Conservation (phyloP, 2,329 filamentous ascomycete genomes). For the Cladophialophora yegresii region DNA sequence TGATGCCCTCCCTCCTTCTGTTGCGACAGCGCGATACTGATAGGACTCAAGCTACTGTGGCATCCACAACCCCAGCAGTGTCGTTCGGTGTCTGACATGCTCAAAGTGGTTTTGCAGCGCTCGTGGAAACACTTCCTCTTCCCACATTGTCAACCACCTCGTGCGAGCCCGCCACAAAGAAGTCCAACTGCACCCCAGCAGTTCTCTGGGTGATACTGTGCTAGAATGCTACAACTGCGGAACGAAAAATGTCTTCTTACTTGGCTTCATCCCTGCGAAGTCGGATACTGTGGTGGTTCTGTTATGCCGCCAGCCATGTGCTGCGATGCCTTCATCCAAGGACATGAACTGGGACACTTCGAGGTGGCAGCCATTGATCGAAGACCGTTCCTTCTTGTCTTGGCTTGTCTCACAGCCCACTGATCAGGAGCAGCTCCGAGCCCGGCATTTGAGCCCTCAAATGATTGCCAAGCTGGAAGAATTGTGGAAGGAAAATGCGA, state of each 20-base stretch:
- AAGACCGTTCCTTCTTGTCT: slow-evolving; percentile 89
- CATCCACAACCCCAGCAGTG: slow-evolving; percentile 91
- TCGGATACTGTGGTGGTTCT: slow-evolving; percentile 97
- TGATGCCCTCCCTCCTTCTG: slow-evolving; percentile 45
- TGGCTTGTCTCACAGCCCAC: slow-evolving; percentile 90
- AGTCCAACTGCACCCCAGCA: slow-evolving; percentile 92
- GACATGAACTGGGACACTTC: slow-evolving; percentile 99
- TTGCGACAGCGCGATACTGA: slow-evolving; percentile 9
- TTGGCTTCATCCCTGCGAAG: slow-evolving; percentile 97
- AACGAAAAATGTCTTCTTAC: slow-evolving; percentile 97
- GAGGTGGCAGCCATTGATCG: slow-evolving; percentile 94
- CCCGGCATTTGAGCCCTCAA: slow-evolving; percentile 86
- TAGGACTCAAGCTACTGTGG: slow-evolving; percentile 74
- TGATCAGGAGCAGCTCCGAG: slow-evolving; percentile 93
- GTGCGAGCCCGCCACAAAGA: slow-evolving; percentile 98
- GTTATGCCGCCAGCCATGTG: slow-evolving; percentile 93
- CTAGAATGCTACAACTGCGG: slow-evolving; percentile 99
- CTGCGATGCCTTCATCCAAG: slow-evolving; percentile 90
- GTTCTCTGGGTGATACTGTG: slow-evolving; percentile 89
- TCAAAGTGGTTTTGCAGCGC: slow-evolving; percentile 99
- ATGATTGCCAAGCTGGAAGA: slow-evolving; percentile 96
- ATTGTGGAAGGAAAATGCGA: slow-evolving; percentile 95
- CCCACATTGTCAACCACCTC: slow-evolving; percentile 97
- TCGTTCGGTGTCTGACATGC: slow-evolving; percentile 94
- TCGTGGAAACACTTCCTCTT: slow-evolving; percentile 92